phyloP scores from a whole-genome alignment of 768 basidiomycete species.

The Pholiota microspora region DNA sequence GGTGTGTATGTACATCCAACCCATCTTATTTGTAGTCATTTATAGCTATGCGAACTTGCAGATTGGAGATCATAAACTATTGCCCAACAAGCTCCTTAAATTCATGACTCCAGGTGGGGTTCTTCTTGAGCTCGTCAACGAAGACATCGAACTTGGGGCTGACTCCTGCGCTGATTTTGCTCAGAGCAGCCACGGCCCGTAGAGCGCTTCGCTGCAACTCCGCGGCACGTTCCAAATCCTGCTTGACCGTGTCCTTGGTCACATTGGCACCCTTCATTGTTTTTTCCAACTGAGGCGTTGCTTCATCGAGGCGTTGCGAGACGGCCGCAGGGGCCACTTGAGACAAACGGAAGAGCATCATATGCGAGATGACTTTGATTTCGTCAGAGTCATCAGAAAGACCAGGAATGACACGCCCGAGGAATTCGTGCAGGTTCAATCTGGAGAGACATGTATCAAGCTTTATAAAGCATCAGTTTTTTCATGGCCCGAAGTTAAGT shows the following conservation, averaged over 20 bases:
- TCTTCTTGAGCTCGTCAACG: slow-evolving; percentile 71
- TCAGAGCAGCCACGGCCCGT: slow-evolving; percentile 83
- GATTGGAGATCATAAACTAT: not conserved
- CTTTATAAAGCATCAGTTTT: slow-evolving; percentile 32
- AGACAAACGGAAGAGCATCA: slow-evolving; percentile 91
- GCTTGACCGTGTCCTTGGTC: slow-evolving; percentile 96
- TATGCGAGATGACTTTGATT: slow-evolving; percentile 94
- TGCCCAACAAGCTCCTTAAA: slow-evolving; percentile 55
- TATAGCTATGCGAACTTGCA: not conserved
- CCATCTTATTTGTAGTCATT: not conserved
- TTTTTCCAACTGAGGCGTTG: slow-evolving; percentile 79
- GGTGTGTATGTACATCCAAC: not conserved
- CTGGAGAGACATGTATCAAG: slow-evolving; percentile 89
- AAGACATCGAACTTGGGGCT: slow-evolving; percentile 77
- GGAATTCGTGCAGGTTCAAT: slow-evolving; percentile 85
- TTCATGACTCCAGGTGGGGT: slow-evolving; percentile 63
- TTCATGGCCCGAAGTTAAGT: not conserved
- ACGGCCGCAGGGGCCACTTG: slow-evolving; percentile 84
- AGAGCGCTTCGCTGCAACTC: slow-evolving; percentile 91
- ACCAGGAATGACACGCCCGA: slow-evolving; percentile 77
- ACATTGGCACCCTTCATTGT: slow-evolving; percentile 88
- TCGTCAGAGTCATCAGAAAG: slow-evolving; percentile 91
- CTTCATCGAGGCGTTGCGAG: slow-evolving; percentile 78
- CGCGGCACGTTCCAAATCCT: slow-evolving; percentile 82
- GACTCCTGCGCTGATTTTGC: slow-evolving; percentile 66